Base-by-base conservation (phyloP, 805 yeast species). In the Teunomyces gatunensis region DNA sequence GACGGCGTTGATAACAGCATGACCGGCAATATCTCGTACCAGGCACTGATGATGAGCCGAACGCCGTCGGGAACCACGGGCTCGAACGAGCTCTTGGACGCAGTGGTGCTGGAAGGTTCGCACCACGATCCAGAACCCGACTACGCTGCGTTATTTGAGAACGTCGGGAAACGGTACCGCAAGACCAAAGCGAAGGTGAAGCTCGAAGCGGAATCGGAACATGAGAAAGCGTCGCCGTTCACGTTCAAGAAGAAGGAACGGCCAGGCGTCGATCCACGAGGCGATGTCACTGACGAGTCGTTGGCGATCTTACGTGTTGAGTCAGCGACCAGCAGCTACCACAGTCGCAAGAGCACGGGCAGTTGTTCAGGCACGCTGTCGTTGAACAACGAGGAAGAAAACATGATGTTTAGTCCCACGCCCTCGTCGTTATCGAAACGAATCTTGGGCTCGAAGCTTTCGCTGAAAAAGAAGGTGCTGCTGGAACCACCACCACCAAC, bases 91-190 rank as follows among this genome's bases (percentile, higher is more conserved):
- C 35, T 11, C 11, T 48, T 58, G n/a, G 61, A 61, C 11, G 25
- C 53, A 1, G 49, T 54, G 2, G 42, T 50, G 2, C 58, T 53
- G 55, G 53, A 57, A 39, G 42, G 46, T 17, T 60, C 64, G 5
- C 37, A 39, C n/a, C 45, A 35, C 37, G 71, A 65, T 45, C 77
- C 77, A 2, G 72, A 65, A 45, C 77, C 77, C 2, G 72, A 73
- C 53, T 73, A 73, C 53, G 76, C 70, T 3, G 75, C 77, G 4
- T 60, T 73, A 25, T 73, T 73, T 54, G 69, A 72, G 47, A 69
- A 68, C 39, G 75, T 73, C 4, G 76, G 76, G 1, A 73, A 72
- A 47, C 51, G 77, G 29, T 54, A 54, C 39, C 63, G 60, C 46
- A 68, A 68, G 41, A 36, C 56, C 15, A 68, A 63, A 33, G 44